Base-by-base conservation (phyloP, 495 filamentous ascomycete species). In the Diplogelasinospora grovesii region DNA sequence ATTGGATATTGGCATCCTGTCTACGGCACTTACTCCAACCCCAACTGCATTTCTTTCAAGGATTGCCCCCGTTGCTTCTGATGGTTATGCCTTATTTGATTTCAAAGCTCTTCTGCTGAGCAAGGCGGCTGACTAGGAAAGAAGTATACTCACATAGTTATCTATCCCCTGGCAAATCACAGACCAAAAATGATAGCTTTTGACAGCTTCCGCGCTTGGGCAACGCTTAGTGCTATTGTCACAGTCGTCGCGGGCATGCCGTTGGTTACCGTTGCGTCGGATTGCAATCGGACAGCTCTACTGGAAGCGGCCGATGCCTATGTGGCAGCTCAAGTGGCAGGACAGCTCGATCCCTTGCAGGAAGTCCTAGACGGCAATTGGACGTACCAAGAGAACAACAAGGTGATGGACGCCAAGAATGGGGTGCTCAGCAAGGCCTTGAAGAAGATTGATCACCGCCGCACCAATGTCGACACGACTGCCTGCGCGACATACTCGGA, bases 221-320 rank as follows among this genome's bases (percentile, higher is more conserved):
- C 36, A 9, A 23, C 22, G 5, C 20, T 46, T 9, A 31, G 9
- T 13, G 31, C 37, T n/a, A 29, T 23, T 11, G 36, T 27, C 9
- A 14, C 21, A n/a, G 9, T 18, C 1, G 39, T 28, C 5, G 8
- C 22, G 4, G 27, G 27, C 2, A 7, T 35, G n/a, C 44, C 44
- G 6, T 13, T 46, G 1, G 3, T 23, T 10, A 5, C 27, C 10
- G n/a, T 10, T 8, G 46, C 42, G 1, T 9, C 30, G 5, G 40
- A 46, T 7, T 58, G 54, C 46, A 49, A 18, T 27, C 53, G 50
- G 2, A 28, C 34, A 11, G 22, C 23, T 4, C 41, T 60, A 28
- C 48, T 67, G 27, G 68, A 67, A 25, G 59, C 62, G 5, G 49
- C 63, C 7, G 66, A 61, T 22, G 52, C 65, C 19, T 68, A 65